phyloP scores from a whole-genome alignment of 2,329 filamentous ascomycete species.

The Leptosphaerulina australis region DNA sequence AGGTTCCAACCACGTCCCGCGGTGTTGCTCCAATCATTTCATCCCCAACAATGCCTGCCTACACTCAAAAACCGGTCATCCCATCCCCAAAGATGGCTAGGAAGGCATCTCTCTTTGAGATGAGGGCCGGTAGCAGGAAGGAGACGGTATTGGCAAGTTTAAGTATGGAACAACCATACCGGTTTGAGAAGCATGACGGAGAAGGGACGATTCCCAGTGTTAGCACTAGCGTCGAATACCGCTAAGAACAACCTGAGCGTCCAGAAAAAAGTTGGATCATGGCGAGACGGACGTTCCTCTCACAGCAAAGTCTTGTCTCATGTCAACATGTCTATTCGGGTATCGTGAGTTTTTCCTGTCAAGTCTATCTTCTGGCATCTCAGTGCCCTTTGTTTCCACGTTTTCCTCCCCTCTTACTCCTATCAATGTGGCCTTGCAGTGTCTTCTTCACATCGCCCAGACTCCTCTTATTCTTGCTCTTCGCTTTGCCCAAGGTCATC shows the following conservation, averaged over 20 bases:
- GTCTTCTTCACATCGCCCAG: constrained; percentile 83
- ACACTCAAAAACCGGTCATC: background rate
- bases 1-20: background rate
- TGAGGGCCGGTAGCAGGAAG: background rate
- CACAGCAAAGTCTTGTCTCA: background rate
- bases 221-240: too few species aligned
- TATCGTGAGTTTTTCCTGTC: constrained; percentile 6
- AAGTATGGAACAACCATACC: background rate
- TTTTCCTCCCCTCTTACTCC: constrained; percentile 82
- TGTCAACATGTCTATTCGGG: constrained; percentile 8
- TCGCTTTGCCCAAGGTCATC: constrained; percentile 97
- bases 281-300: too few species aligned
- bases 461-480: constrained; percentile 93
- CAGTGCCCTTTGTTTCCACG: constrained; percentile 66
- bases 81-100: background rate
- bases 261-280: too few species aligned
- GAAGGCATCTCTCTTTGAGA: background rate
- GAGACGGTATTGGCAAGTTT: background rate
- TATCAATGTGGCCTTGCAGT: constrained; percentile 78
- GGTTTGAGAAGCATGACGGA: too few species aligned
- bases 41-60: background rate
- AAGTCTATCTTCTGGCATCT: background rate
- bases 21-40: background rate
- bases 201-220: too few species aligned
- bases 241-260: too few species aligned